Evolutionary conservation across 306 rosid genomes (phyloP), one percentile per base, ranked within the genome.

Genomic region (Trichosanthes truncata): DNA sequence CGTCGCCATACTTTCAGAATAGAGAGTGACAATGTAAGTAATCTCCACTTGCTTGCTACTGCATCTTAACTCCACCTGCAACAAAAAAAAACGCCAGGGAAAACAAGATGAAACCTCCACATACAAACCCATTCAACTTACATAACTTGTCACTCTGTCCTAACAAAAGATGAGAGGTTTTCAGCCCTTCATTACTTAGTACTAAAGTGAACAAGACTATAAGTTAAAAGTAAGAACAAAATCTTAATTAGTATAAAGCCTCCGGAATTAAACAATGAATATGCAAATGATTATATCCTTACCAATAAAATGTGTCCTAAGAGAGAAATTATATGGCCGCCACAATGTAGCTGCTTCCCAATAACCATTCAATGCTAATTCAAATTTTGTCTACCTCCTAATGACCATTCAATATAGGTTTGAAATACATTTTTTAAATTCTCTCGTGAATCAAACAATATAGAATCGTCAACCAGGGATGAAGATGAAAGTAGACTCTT

Each of bases 1-100:
- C 8, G 98, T 92, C 35, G 98, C 98, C 89, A 95, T 79, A 87
- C 97, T 92, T 86, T 85, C 79, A 56, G 98, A 93, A 76, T 91
- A 91, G 7, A 95, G 90, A 3, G 96, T 84, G 66, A 95, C 96
- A 26, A 95, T 86, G 80, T 92, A 95, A 9, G 89, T 90, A 14
- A 95, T 68, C 55, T 92, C 97, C 38, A 95, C 83, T 56, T 81
- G 80, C 85, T 84, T 84, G 36, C 84, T 85, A 3, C 57, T 82
- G 82, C 90, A 48, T 84, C 87, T 81, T 53, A 87, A 68, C 60
- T 89, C 92, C n/a, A 89, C 86, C 92, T 89, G 82, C 79, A 49
- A 18, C 21, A 7, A 51, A 49, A 51, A 49, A 38, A 25, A 21
- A 40, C 71, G 21, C 6, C 56, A 13, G 7, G 35, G 77, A 25